phyloP scores from a whole-genome alignment of 805 yeast species.

The Danielia reshetovae region DNA sequence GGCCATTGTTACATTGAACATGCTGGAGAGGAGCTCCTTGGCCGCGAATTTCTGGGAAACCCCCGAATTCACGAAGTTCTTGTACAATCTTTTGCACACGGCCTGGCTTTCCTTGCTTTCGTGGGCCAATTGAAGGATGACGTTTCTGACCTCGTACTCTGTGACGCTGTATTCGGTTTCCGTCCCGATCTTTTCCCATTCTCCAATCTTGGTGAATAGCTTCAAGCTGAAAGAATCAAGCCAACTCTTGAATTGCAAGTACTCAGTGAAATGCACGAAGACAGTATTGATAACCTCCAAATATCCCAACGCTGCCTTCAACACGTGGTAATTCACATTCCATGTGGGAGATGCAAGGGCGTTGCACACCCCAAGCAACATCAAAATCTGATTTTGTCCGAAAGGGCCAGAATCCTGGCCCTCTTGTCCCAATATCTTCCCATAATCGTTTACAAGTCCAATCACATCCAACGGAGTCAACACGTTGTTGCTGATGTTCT shows the following conservation, averaged over 20 bases:
- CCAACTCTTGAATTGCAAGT: conserved; percentile 22
- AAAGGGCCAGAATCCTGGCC: conserved; percentile 19
- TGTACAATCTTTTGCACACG: conserved; percentile 41
- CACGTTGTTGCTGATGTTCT: conserved; percentile 19
- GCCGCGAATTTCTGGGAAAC: conserved; percentile 49
- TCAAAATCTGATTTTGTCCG: conserved; percentile 15
- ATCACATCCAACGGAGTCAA: conserved; percentile 30
- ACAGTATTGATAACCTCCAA: conserved; percentile 31
- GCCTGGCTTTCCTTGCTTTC: conserved; percentile 23
- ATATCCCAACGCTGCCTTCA: conserved; percentile 32
- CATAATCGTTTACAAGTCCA: conserved; percentile 37
- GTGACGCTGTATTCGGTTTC: conserved; percentile 16
- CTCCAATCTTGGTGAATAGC: conserved; percentile 21
- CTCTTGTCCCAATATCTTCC: conserved; percentile 31
- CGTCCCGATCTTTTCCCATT: conserved; percentile 22
- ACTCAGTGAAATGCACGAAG: conserved; percentile 27
- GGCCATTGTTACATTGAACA: conserved; percentile 40
- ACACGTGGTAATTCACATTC: conserved; percentile 26
- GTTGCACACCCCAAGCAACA: conserved; percentile 29
- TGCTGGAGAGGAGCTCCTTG: conserved; percentile 42
- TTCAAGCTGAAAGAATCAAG: conserved; percentile 12
- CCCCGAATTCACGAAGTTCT: conserved; percentile 44
- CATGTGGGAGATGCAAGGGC: conserved; percentile 19
- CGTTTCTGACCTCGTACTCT: conserved; percentile 44
- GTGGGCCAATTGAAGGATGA: conserved; percentile 39